A percentile compares a stretch with the other conserved stretches of the same genome.
These are phyloP conservation scores for Vararia minispora DNA, from an alignment of 768 basidiomycete species.

Conservation along the genomic window DNA sequence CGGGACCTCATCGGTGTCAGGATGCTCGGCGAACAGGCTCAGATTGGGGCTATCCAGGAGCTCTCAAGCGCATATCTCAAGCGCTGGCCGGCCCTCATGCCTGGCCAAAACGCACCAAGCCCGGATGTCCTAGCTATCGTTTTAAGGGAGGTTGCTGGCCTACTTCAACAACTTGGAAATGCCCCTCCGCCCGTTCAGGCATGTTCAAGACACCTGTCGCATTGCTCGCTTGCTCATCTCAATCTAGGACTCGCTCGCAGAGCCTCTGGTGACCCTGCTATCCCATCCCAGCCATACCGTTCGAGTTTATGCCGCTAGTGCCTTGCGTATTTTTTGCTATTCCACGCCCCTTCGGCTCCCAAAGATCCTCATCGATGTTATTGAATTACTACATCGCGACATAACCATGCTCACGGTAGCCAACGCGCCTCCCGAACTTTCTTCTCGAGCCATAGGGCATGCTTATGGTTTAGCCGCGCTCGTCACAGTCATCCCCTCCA, in stretches of 20 bases:
- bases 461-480: slow-evolving; percentile 85
- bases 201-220: slow-evolving; percentile 8
- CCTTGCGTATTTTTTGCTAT: slow-evolving; percentile 83
- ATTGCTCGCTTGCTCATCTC: neutral
- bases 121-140: slow-evolving; percentile 61
- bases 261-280: slow-evolving; percentile 76
- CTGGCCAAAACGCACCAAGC: slow-evolving; percentile 62
- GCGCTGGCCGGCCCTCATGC: slow-evolving; percentile 90
- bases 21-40: slow-evolving; percentile 88
- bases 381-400: slow-evolving; percentile 79
- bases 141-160: slow-evolving; percentile 73
- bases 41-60: slow-evolving; percentile 85
- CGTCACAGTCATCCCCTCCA: slow-evolving; percentile 73
- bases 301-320: slow-evolving; percentile 80
- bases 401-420: slow-evolving; percentile 63
- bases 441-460: slow-evolving; percentile 69
- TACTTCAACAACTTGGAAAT: slow-evolving; percentile 85
- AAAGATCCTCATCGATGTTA: slow-evolving; percentile 62
- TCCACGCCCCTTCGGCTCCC: slow-evolving; percentile 81
- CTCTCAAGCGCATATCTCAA: slow-evolving; percentile 73
- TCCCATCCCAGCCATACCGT: slow-evolving; percentile 81
- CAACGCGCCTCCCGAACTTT: slow-evolving; percentile 57
- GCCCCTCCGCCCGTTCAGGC: slow-evolving; percentile 85
- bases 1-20: slow-evolving; percentile 81
- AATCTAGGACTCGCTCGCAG: slow-evolving; percentile 60